Percentiles rank a stretch among this genome's conserved stretches.
Conservation (phyloP, 2,329 filamentous ascomycete genomes). For the Aspergillus pseudoterreus region DNA sequence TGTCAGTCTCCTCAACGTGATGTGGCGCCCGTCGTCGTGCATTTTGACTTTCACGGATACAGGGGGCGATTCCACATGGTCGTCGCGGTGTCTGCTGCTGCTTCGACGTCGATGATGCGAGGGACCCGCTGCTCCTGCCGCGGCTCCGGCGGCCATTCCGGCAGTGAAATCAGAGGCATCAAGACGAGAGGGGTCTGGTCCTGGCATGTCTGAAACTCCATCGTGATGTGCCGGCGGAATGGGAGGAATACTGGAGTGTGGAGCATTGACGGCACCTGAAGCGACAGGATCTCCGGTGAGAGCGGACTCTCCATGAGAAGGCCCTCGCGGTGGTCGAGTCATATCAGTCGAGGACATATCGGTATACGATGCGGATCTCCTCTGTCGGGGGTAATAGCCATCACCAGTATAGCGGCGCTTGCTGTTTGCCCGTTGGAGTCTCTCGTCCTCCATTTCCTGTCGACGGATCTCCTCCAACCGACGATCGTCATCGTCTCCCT, state of each 20-base stretch:
- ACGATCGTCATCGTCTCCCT: constrained; percentile 55
- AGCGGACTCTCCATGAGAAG: constrained; percentile 31
- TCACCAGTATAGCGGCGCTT: constrained; percentile 68
- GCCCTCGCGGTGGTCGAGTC: constrained; percentile 25
- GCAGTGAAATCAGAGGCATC: constrained; percentile 26
- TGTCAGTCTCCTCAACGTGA: constrained; percentile 59
- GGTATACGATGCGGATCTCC: constrained; percentile 30
- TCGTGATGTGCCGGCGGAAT: constrained; percentile 40
- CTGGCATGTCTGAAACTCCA: constrained; percentile 30
- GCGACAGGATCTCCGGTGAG: constrained; percentile 29
- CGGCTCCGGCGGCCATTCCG: constrained; percentile 31
- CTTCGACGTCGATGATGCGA: constrained; percentile 28
- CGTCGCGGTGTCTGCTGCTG: constrained; percentile 33
- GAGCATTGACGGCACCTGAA: constrained; percentile 27
- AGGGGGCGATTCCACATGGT: constrained; percentile 53
- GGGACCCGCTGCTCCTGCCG: constrained; percentile 24
- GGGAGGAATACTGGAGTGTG: constrained; percentile 35
- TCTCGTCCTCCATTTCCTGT: constrained; percentile 52
- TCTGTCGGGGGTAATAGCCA: constrained; percentile 42
- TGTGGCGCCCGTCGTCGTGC: constrained; percentile 60
- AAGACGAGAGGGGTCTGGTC: constrained; percentile 16
- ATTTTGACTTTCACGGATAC: constrained; percentile 64
- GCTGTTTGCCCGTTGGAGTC: constrained; percentile 50
- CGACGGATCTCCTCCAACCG: constrained; percentile 54
- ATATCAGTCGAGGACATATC: constrained; percentile 36